Conservation (phyloP, 805 yeast species). For the Saturnispora gosingensis region DNA sequence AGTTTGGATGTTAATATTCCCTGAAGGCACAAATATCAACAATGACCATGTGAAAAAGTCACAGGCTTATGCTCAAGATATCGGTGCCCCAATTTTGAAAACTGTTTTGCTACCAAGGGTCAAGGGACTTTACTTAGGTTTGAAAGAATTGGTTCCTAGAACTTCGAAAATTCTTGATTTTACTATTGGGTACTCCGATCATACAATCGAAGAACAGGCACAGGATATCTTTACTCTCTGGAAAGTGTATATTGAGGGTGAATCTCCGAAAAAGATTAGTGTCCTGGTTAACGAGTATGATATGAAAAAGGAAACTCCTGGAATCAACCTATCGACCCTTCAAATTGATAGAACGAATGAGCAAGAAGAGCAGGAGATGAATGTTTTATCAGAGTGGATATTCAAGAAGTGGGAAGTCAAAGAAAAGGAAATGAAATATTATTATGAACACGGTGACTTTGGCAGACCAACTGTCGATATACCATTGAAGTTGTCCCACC, state of each 20-base stretch:
- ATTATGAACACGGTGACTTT: slow-evolving; percentile 48
- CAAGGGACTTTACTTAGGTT: slow-evolving; percentile 65
- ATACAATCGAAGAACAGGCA: slow-evolving; percentile 53
- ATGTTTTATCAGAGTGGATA: slow-evolving; percentile 67
- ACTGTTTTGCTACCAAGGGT: slow-evolving; percentile 67
- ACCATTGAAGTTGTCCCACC: slow-evolving; percentile 15
- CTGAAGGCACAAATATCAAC: slow-evolving; percentile 90
- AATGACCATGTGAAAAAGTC: slow-evolving; percentile 53
- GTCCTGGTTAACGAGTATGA: slow-evolving; percentile 53
- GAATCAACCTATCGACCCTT: slow-evolving; percentile 34
- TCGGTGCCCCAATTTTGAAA: slow-evolving; percentile 37
- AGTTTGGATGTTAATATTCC: slow-evolving; percentile 69
- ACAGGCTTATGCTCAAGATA: slow-evolving; percentile 44
- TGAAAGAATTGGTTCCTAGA: slow-evolving; percentile 45
- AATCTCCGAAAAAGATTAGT: slow-evolving; percentile 59
- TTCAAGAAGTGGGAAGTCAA: slow-evolving; percentile 65
- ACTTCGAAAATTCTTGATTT: slow-evolving; percentile 64
- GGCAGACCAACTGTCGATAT: slow-evolving; percentile 18
- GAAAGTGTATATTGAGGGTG: slow-evolving; percentile 56
- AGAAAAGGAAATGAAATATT: slow-evolving; percentile 59
- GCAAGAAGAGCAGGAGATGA: slow-evolving; percentile 31
- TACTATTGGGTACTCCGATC: slow-evolving; percentile 76
- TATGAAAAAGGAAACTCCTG: slow-evolving; percentile 25
- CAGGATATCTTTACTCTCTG: slow-evolving; percentile 66
- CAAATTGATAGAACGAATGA: slow-evolving; percentile 31